A percentile compares a stretch with the other conserved stretches of the same genome.
These are phyloP conservation scores for Suillus fuscotomentosus DNA, from an alignment of 768 basidiomycete genomes.

Conservation along the genomic window DNA sequence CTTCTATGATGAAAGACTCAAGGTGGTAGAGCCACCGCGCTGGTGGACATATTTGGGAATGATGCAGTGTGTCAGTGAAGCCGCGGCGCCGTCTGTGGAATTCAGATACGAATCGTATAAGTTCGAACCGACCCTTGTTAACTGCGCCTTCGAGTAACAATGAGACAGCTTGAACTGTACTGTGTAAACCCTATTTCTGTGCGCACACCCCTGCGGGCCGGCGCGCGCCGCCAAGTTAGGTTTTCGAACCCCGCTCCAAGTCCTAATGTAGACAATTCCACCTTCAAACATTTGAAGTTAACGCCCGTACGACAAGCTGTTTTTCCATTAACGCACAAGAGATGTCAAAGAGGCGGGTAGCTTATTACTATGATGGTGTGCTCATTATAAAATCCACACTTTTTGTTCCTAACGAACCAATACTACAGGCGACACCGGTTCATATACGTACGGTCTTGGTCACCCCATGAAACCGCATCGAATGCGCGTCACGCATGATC, in stretches of 20 bases:
- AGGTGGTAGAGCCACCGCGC: neutral
- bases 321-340: neutral
- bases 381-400: neutral
- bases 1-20: neutral
- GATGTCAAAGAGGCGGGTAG: conserved; percentile 73
- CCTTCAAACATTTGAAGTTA: neutral
- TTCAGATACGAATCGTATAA: neutral
- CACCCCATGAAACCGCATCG: conserved; percentile 98
- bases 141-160: neutral
- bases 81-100: neutral
- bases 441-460: conserved; percentile 80
- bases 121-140: neutral
- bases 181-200: neutral
- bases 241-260: neutral
- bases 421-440: conserved; percentile 61
- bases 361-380: conserved; percentile 80
- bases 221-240: neutral
- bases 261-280: neutral
- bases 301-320: neutral
- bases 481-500: conserved; percentile 90
- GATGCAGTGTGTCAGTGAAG: neutral
- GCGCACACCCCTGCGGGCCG: neutral
- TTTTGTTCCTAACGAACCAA: conserved; percentile 4
- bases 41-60: neutral
- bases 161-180: neutral